Base-by-base conservation (phyloP, 2,329 filamentous ascomycete genomes). In the Aureobasidium musti region DNA sequence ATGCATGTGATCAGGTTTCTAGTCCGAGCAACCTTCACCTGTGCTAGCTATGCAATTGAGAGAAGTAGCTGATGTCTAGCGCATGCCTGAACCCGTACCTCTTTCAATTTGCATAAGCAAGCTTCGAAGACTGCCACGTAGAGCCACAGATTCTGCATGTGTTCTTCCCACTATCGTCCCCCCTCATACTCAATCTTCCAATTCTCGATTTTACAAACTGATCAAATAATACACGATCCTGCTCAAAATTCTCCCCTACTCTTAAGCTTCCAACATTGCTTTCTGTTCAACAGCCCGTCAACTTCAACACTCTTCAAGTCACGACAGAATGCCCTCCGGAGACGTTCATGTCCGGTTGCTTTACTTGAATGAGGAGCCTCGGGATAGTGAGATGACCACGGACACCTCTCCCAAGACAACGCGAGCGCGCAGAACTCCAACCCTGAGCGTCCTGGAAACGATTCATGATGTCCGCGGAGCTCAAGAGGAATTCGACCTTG, bases 291-390 rank as follows among this genome's bases (percentile, higher is more conserved):
- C 23, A 23, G 41, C 21, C n/a, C 4, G 45, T 3, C 45, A 28
- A 53, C 5, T 35, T 28, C n/a, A 3, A 54, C 19, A 37, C n/a
- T 35, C 35, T 41, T 41, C 53, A 14, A 13, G 14, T 5, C 10
- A 10, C 50, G n/a, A 13, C n/a, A 56, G 11, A 11, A 56, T 39
- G 53, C 13, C 2, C 13, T 19, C 65, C 17, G 68, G 65, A 49
- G 59, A 68, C 53, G 67, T 74, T 11, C 33, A 71, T 35, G 73
- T 73, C 8, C 70, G 69, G 37, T 65, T 74, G 5, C 70, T 71
- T 30, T 75, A 74, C 21, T 66, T 69, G 23, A 2, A 8, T 73
- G 13, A 30, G 8, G 8, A 26, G 65, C 52, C 5, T 19, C 39
- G 7, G 4, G 17, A 41, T 19, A 17, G 7, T 8, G 43, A 26